A percentile compares a stretch with the other conserved stretches of the same genome.
Evolutionary conservation across 257 asterid species (phyloP).

Genomic region (Cruciata laevipes): DNA sequence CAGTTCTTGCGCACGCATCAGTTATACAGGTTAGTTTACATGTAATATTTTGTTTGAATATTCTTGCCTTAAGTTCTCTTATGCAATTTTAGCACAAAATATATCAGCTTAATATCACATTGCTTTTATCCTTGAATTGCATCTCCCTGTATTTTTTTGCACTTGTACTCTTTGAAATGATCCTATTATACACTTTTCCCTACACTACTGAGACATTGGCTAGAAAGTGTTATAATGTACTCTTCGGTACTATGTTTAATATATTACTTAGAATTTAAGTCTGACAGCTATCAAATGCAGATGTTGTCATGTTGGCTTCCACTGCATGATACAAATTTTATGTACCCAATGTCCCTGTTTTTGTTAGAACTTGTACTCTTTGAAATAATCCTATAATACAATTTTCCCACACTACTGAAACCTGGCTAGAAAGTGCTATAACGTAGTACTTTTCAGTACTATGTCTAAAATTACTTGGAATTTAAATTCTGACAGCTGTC

Average conservation of each 20-base stretch:
- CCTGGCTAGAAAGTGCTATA: background rate
- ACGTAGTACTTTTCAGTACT: background rate
- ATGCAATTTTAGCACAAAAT: background rate
- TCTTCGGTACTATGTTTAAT: background rate
- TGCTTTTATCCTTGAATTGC: background rate
- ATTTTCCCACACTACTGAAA: background rate
- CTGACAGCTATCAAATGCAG: background rate
- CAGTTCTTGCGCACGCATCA: slow-evolving; percentile 60
- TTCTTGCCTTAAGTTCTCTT: background rate
- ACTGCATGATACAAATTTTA: background rate
- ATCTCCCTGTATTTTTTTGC: background rate
- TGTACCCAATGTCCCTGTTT: background rate
- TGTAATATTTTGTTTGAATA: background rate
- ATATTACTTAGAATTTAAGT: background rate
- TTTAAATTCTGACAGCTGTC: background rate
- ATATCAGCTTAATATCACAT: background rate
- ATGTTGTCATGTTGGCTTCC: background rate
- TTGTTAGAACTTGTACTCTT: background rate
- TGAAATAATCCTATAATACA: background rate
- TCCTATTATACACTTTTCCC: background rate
- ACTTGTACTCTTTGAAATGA: background rate
- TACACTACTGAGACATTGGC: background rate
- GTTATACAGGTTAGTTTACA: slow-evolving; percentile 55
- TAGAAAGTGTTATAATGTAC: background rate
- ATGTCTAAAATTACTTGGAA: background rate